Conservation (phyloP, 2,329 filamentous ascomycete species). For the Fusarium annulatum region DNA sequence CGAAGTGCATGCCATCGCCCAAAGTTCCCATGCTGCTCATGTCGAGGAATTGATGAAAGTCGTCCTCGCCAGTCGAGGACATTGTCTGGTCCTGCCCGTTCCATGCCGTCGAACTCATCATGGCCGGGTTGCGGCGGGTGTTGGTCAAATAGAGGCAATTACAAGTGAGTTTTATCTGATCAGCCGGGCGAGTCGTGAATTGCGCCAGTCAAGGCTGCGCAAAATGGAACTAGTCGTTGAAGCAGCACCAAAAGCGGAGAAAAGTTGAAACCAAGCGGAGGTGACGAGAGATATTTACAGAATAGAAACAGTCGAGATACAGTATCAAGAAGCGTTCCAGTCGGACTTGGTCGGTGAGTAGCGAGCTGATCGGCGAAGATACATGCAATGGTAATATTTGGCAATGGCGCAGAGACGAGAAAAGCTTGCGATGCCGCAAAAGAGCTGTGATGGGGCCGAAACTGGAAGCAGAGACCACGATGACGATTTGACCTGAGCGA, state of each 20-base stretch:
- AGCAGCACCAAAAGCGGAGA: conserved; percentile 31
- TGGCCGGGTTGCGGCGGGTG: conserved; percentile 45
- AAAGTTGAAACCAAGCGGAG: not conserved
- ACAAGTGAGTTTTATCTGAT: conserved; percentile 13
- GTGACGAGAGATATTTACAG: conserved; percentile 12
- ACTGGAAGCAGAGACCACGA: conserved; percentile 5
- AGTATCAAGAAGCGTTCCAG: conserved; percentile 31
- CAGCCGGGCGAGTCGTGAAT: conserved; percentile 9
- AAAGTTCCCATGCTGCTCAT: conserved; percentile 67
- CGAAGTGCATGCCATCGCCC: conserved; percentile 66
- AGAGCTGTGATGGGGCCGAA: not conserved
- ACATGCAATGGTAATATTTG: conserved; percentile 33
- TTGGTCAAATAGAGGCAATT: conserved; percentile 23
- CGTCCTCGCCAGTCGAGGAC: conserved; percentile 64
- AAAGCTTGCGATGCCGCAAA: conserved; percentile 25
- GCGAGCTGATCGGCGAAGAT: conserved; percentile 27
- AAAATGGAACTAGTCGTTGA: conserved; percentile 2
- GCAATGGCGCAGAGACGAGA: conserved; percentile 15
- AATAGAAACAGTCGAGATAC: conserved; percentile 10
- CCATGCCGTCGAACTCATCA: conserved; percentile 67
- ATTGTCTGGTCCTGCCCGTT: conserved; percentile 67
- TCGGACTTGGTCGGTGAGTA: conserved; percentile 6
- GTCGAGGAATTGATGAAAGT: conserved; percentile 73
- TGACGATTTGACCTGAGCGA: not conserved
- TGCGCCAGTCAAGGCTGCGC: conserved; percentile 20